Conservation (phyloP, 805 yeast species). For the Candida ipomoeae region DNA sequence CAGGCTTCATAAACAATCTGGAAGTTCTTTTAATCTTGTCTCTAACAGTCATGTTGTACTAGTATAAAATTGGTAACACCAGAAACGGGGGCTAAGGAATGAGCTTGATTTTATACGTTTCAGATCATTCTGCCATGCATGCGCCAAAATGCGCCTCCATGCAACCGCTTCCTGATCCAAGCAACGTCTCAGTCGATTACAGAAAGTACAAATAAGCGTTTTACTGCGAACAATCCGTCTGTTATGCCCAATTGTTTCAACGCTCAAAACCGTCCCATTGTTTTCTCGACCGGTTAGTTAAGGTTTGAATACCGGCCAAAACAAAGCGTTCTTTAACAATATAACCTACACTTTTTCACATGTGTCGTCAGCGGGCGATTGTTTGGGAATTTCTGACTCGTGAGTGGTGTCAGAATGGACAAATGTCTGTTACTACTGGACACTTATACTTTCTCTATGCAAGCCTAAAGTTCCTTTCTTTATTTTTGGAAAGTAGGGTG, state of each 20-base stretch:
- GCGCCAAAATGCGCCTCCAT: conserved; percentile 2
- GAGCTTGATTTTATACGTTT: background rate
- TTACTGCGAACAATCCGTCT: background rate
- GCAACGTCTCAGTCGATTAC: background rate
- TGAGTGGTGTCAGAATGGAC: background rate
- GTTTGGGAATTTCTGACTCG: background rate
- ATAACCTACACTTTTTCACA: background rate
- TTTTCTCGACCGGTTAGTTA: background rate
- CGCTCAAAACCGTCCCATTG: background rate
- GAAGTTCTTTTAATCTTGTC: conserved; percentile 17
- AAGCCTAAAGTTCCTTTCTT: background rate
- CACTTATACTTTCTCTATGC: background rate
- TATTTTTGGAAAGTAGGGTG: background rate
- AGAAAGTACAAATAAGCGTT: background rate
- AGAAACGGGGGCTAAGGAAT: background rate
- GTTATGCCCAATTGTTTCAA: background rate
- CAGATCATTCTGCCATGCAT: conserved; percentile 2
- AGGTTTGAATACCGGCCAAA: background rate
- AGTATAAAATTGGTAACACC: background rate
- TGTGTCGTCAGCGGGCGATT: background rate
- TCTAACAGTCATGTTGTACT: conserved; percentile 14
- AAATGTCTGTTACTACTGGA: background rate
- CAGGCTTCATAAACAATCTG: conserved; percentile 10
- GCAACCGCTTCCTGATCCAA: conserved; percentile 4
- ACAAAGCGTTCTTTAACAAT: background rate